Conservation (phyloP, 495 filamentous ascomycete genomes). For the Neurospora discreta region DNA sequence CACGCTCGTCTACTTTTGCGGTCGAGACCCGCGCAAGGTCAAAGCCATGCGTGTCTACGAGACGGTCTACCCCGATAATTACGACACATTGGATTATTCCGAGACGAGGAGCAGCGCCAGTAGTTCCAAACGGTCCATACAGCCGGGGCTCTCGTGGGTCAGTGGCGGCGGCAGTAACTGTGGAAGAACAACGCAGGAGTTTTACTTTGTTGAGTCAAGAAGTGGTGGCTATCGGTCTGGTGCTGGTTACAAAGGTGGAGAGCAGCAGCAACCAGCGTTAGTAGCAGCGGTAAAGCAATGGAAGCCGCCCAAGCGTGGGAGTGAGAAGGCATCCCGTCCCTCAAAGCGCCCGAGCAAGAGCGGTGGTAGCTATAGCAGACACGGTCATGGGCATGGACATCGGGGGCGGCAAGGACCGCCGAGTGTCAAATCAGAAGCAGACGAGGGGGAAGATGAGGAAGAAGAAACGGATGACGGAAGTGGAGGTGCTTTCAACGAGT, state of each 20-base stretch:
- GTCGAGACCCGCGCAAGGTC: slow-evolving; percentile 14
- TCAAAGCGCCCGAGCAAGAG: neutral
- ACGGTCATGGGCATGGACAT: neutral
- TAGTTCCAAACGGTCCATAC: neutral
- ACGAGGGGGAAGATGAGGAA: slow-evolving; percentile 7
- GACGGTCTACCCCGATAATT: slow-evolving; percentile 7
- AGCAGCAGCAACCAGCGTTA: neutral
- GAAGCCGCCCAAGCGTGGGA: neutral
- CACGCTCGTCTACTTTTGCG: slow-evolving; percentile 13
- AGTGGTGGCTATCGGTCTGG: slow-evolving; percentile 1
- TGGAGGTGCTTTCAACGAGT: neutral
- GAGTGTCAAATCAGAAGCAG: neutral
- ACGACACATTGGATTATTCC: neutral
- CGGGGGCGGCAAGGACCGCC: neutral
- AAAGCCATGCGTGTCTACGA: slow-evolving; percentile 15
- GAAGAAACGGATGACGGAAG: slow-evolving; percentile 4
- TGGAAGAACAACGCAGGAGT: neutral
- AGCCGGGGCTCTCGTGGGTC: slow-evolving; percentile 2
- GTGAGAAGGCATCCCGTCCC: neutral
- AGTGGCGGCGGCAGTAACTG: neutral
- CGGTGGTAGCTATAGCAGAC: neutral
- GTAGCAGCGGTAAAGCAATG: neutral
- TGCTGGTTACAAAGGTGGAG: neutral
- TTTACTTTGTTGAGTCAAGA: slow-evolving; percentile 10
- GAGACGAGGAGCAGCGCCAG: slow-evolving; percentile 10